Percentiles rank a stretch among this genome's conserved stretches.
These are phyloP conservation scores for Escovopsis sp. DNA, from an alignment of 2,329 filamentous ascomycete species.

Conservation along the genomic window DNA sequence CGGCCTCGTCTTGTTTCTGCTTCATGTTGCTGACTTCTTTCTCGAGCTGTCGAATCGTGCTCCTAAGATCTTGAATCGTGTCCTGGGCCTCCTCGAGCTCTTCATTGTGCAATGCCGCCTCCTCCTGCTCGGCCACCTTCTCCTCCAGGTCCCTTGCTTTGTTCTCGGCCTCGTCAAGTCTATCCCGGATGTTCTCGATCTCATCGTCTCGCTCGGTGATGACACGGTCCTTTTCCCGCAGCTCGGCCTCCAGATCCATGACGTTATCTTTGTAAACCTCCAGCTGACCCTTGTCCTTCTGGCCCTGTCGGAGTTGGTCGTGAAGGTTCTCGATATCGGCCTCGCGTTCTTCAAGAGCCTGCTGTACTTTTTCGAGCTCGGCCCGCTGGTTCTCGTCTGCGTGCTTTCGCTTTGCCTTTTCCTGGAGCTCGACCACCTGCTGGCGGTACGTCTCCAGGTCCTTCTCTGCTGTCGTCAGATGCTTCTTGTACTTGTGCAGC, in stretches of 20 bases:
- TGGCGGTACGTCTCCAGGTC: constrained; percentile 73
- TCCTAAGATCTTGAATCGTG: constrained; percentile 44
- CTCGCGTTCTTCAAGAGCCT: constrained; percentile 42
- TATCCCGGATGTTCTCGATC: constrained; percentile 49
- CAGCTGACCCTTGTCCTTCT: constrained; percentile 41
- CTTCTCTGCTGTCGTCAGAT: constrained; percentile 64
- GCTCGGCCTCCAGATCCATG: constrained; percentile 58
- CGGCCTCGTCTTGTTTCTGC: constrained; percentile 37
- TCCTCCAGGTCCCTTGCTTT: constrained; percentile 42
- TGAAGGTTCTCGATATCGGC: constrained; percentile 46
- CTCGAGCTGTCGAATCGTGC: constrained; percentile 37
- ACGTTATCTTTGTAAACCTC: constrained; percentile 60
- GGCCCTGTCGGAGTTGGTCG: constrained; percentile 40
- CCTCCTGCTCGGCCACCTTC: constrained; percentile 39
- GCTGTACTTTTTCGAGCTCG: constrained; percentile 44
- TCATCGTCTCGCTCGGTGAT: constrained; percentile 65
- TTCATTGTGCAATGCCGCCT: constrained; percentile 35
- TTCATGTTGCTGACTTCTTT: constrained; percentile 40
- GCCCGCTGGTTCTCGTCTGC: constrained; percentile 53
- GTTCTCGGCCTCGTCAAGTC: constrained; percentile 38
- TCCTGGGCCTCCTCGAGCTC: constrained; percentile 42
- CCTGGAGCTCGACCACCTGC: constrained; percentile 70
- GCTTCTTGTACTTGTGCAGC: constrained; percentile 73
- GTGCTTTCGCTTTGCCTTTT: constrained; percentile 64
- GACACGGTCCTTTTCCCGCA: constrained; percentile 60